Percentiles rank a stretch among this genome's conserved stretches.
phyloP scores from a whole-genome alignment of 495 filamentous ascomycete genomes.

The Podospora pseudoanserina region DNA sequence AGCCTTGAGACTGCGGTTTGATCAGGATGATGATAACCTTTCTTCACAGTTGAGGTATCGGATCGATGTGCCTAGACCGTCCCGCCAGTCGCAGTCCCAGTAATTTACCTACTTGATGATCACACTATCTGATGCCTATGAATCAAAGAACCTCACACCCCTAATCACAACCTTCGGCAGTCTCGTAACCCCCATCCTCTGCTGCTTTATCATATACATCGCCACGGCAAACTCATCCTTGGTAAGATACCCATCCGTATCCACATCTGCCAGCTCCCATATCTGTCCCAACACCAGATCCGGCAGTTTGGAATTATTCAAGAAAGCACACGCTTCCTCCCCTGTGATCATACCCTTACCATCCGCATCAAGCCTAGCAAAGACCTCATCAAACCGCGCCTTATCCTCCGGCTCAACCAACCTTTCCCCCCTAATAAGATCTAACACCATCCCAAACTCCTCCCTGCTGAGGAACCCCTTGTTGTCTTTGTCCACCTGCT shows the following conservation, averaged over 20 bases:
- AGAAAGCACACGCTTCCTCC: background rate
- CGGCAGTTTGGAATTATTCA: background rate
- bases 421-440: background rate
- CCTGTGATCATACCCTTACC: background rate
- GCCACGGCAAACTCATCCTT: background rate
- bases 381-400: background rate
- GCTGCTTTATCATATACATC: background rate
- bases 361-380: background rate
- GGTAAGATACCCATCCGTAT: background rate
- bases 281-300: background rate
- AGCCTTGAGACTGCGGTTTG: no score
- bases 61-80: no score
- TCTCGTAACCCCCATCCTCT: background rate
- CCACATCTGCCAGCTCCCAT: background rate
- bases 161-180: background rate
- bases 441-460: background rate
- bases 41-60: no score
- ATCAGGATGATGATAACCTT: no score
- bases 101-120: no score
- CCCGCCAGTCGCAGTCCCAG: no score
- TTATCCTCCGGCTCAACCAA: background rate
- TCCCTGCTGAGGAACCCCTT: background rate
- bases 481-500: background rate
- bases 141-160: background rate
- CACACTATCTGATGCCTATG: background rate